Evolutionary conservation across 495 filamentous ascomycete genomes (phyloP), one percentile per base, ranked within the genome.

Genomic region (Daldinia concentrica): DNA sequence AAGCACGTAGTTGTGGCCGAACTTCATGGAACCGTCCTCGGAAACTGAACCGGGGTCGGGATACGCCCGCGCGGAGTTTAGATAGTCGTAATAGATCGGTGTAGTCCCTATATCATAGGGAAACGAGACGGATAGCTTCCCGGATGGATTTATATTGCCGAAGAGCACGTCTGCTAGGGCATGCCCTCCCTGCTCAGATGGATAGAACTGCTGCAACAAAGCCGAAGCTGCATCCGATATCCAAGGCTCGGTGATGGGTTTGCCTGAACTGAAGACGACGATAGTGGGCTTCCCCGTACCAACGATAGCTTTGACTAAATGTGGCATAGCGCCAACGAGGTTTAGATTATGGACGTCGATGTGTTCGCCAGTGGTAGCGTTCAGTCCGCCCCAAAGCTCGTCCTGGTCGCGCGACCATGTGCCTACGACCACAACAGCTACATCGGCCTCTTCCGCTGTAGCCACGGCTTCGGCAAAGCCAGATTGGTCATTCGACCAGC

Each of bases 121-220:
- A 55, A 89, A 84, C 9, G 83, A 85, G 39, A 89, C 84, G 6
- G 82, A 81, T 24, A 90, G 82, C 74, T 82, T 86, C 17, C 94
- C 94, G 37, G 89, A 93, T 7, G 92, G 93, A 76, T 95, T 94
- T 19, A 90, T 84, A 12, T 89, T 87, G n/a, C 93, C 94, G 56
- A 95, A 93, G 0, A 97, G 83, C 22, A 97, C 86, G 70, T 94
- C 91, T 0, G 87, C 86, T 22, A 97, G 78, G 3, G 93, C 90
- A 57, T 92, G 88, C 5, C 94, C 94, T 63, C 90, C 92, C 76
- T 97, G 80, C 64, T 92, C 88, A 0, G 88, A 89, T 0, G 87
- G 88, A 71, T 92, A 93, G 79, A 92, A 91, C 73, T 92, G 90
- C 66, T 92, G 89, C 0, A 92, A 72, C 0, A 92, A 81, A 0